Percentiles rank a stretch among this genome's conserved stretches.
Evolutionary conservation across 495 filamentous ascomycete species (phyloP).

Genomic region (Pseudevernia furfuracea): DNA sequence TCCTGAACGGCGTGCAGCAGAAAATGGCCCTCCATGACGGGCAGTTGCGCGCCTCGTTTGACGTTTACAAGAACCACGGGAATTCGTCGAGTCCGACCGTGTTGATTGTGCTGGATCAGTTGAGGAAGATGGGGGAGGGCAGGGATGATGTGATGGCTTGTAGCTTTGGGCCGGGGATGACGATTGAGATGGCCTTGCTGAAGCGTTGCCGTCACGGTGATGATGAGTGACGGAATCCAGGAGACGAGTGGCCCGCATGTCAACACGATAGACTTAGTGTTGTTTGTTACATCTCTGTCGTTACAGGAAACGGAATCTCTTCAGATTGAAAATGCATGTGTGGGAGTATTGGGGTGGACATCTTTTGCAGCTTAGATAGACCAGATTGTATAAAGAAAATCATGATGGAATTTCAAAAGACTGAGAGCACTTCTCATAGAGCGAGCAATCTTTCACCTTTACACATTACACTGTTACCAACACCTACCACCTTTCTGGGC

Average conservation of each 20-base stretch:
- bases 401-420: too few relatives aligned
- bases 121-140: constrained; percentile 9
- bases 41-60: constrained; percentile 10
- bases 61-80: constrained; percentile 6
- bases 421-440: too few relatives aligned
- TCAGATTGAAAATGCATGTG: background rate
- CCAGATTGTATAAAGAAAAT: background rate
- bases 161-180: constrained; percentile 12
- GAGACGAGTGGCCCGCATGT: too few relatives aligned
- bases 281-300: background rate
- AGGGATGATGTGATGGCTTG: constrained; percentile 9
- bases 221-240: background rate
- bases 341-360: background rate
- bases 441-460: too few relatives aligned
- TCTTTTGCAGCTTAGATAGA: constrained; percentile 14
- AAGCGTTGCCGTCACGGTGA: constrained; percentile 4
- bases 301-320: background rate
- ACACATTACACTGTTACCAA: too few relatives aligned
- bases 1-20: constrained; percentile 2
- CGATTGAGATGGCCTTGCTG: constrained; percentile 12
- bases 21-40: constrained; percentile 3
- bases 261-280: too few relatives aligned
- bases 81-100: constrained; percentile 13
- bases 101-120: constrained; percentile 9
- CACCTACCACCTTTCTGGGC: too few relatives aligned